Evolutionary conservation across 2,329 filamentous ascomycete species (phyloP), one percentile per base, ranked within the genome.

Genomic region (Aspergillus floridensis): DNA sequence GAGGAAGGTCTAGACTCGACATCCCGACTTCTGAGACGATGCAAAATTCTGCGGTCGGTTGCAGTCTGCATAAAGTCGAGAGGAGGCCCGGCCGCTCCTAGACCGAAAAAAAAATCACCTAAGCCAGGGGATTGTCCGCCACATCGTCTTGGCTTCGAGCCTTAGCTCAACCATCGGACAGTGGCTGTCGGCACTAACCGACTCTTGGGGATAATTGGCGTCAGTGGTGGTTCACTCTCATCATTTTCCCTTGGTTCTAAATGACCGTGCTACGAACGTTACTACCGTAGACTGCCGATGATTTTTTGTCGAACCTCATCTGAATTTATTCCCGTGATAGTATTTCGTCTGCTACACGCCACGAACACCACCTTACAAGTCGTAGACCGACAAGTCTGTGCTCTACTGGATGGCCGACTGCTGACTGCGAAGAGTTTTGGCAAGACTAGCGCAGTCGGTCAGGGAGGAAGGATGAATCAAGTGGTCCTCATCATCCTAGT

Each of bases 111-210:
- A 24, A 29, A 29, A 14, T 11, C 48, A 16, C 5, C 29, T n/a
- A 32, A 19, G 22, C 41, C 53, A 48, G 53, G 53, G 53, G 53
- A 48, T 55, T 46, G 22, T 48, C 53, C 53, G 53, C 53, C 53
- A 55, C 53, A 21, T 47, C 41, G 32, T n/a, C 53, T 55, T 55
- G 41, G 53, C 53, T n/a, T 55, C 21, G 47, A 32, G 41, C 47
- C 53, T 47, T 55, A 48, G 31, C 53, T 31, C 31, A 48, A 44
- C 53, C 47, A 35, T 44, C 47, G 46, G 29, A 48, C 29, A 31
- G 41, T 21, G 52, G 41, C 41, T 21, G 53, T 47, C 41, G 53
- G 53, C 53, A 55, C 53, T 12, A 48, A 21, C 53, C 53, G 53
- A 55, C 41, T 44, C 16, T 19, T 44, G 6, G 14, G 12, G 6